Evolutionary conservation across 2,329 filamentous ascomycete genomes (phyloP), one percentile per base, ranked within the genome.

Genomic region (Penicillium occitanis): DNA sequence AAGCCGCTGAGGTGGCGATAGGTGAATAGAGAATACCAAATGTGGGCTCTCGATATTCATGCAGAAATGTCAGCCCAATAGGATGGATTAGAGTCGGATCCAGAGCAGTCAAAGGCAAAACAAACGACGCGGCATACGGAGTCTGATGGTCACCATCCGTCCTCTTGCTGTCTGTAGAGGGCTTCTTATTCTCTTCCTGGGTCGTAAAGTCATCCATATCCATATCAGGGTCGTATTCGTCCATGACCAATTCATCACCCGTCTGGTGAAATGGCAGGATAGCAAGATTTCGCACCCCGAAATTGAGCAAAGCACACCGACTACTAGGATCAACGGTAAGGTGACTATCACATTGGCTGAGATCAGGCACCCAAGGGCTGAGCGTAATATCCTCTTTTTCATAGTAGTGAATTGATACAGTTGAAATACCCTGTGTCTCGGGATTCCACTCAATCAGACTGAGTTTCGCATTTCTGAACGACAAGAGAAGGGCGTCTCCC

Each of bases 31-130:
- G 84, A 68, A 99, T 93, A 65, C 94, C 95, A 80, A 99, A 97
- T 0, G 95, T 99, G 13, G 95, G 94, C 79, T 98, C 95, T 77
- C 95, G 90, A 79, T 99, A 99, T 81, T 98, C 94, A 84, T 98
- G 88, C 70, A 99, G 83, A 78, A 99, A 99, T 64, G 91, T 90
- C 74, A 99, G 87, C 75, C 97, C 92, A 73, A 97, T 88, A 59
- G 94, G 93, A 78, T 97, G 91, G 67, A 94, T 88, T 71, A 99
- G 85, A 69, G 87, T 88, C 69, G 93, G 91, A 78, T 98, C 94
- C 79, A 99, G 85, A 73, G 93, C 88, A 63, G 93, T 92, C 70
- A 98, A 85, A 69, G 93, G 91, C 70, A 99, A 86, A 69, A 98
- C 94, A 82, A 98, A 99, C 66, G 95, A 98, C 40, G 93, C 86